A percentile compares a stretch with the other conserved stretches of the same genome.
Conservation (phyloP, 1,284 basidiomycete genomes). For the Mycena citricolor region DNA sequence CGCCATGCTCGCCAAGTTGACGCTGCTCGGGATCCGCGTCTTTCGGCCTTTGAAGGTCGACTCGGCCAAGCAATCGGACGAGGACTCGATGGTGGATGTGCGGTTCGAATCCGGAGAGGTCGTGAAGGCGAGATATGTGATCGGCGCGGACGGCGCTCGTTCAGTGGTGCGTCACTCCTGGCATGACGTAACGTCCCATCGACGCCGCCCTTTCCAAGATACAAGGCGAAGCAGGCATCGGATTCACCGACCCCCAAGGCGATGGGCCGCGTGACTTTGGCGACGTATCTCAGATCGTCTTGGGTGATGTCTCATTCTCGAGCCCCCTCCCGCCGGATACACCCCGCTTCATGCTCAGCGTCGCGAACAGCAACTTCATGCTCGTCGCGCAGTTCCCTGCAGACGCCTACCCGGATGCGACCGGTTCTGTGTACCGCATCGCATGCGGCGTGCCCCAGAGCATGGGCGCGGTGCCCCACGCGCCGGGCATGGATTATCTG, state of each 20-base stretch:
- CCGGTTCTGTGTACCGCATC: conserved; percentile 30
- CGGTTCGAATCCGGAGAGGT: conserved; percentile 49
- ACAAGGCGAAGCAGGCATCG: conserved; percentile 33
- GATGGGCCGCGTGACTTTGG: conserved; percentile 24
- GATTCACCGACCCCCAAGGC: conserved; percentile 37
- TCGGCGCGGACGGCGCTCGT: conserved; percentile 57
- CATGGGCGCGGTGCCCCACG: conserved; percentile 32
- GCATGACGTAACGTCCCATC: background rate
- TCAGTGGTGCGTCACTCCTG: conserved; percentile 42
- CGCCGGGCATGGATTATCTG: conserved; percentile 33
- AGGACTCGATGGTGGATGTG: conserved; percentile 37
- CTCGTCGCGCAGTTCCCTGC: conserved; percentile 29
- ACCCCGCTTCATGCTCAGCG: conserved; percentile 15
- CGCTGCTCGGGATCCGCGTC: conserved; percentile 34
- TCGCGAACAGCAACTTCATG: conserved; percentile 26
- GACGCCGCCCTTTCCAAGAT: conserved; percentile 24
- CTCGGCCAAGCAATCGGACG: conserved; percentile 30
- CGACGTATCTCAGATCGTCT: conserved; percentile 31
- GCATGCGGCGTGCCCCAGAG: conserved; percentile 29
- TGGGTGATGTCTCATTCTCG: conserved; percentile 37
- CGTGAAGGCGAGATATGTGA: conserved; percentile 46
- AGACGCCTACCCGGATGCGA: background rate
- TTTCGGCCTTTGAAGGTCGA: conserved; percentile 38
- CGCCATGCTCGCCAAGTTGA: conserved; percentile 38
- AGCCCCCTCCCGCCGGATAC: conserved; percentile 19